A percentile compares a stretch with the other conserved stretches of the same genome.
Evolutionary conservation across 2,329 filamentous ascomycete genomes (phyloP).

Genomic region (Fusarium neocosmosporiellum): DNA sequence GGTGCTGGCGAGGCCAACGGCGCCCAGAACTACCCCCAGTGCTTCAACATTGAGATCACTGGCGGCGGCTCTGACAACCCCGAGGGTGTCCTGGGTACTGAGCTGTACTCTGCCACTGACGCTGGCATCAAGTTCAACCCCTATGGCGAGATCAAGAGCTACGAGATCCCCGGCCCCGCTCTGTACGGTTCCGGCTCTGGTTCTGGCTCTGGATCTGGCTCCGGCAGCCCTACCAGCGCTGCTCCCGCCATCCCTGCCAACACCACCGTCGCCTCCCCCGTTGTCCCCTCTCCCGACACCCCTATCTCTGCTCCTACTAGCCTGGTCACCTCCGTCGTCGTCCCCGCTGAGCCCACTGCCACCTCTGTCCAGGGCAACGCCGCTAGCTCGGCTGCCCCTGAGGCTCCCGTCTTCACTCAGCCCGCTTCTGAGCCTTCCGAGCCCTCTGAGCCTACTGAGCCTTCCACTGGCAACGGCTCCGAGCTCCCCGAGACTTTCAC

Average conservation of each 20-base stretch:
- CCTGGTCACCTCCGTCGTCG: constrained; percentile 14
- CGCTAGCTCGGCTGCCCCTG: neutral
- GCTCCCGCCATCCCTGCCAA: constrained; percentile 20
- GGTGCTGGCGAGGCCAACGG: constrained; percentile 53
- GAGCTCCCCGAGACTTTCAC: constrained; percentile 39
- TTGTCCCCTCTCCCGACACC: constrained; percentile 8
- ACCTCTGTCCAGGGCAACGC: neutral
- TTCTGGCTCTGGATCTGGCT: constrained; percentile 25
- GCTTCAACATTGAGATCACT: constrained; percentile 61
- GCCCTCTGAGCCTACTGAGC: neutral
- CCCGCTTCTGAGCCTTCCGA: neutral
- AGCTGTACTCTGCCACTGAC: constrained; percentile 51
- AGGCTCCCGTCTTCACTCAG: constrained; percentile 7
- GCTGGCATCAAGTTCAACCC: constrained; percentile 50
- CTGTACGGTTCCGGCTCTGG: constrained; percentile 39
- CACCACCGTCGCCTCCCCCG: constrained; percentile 4
- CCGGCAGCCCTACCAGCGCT: constrained; percentile 7
- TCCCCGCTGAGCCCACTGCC: constrained; percentile 12
- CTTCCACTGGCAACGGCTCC: constrained; percentile 1
- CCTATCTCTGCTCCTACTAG: constrained; percentile 17
- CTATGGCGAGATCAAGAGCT: constrained; percentile 41
- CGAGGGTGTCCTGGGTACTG: constrained; percentile 49
- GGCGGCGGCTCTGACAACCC: constrained; percentile 51
- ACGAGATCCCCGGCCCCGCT: constrained; percentile 45
- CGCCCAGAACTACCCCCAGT: constrained; percentile 66